Evolutionary conservation across 2,329 filamentous ascomycete species (phyloP), one percentile per base, ranked within the genome.

Genomic region (Dactylellina sp.): DNA sequence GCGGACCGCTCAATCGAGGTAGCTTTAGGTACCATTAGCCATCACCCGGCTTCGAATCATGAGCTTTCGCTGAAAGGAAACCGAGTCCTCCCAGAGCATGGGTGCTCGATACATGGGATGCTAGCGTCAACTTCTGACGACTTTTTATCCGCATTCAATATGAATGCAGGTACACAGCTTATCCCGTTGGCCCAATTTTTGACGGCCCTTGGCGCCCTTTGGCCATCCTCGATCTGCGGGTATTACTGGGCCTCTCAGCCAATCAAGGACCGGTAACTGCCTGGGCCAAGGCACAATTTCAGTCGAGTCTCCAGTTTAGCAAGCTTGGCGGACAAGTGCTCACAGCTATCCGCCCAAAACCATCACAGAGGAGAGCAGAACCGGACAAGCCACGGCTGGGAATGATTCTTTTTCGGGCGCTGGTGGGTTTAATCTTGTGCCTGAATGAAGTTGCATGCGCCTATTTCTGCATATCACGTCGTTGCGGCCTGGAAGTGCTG

Each of bases 161-260:
- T 60, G 56, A 74, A 74, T 74, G 70, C 70, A 74, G 70, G 70
- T 74, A 74, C 70, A 65, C 53, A 74, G 68, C 70, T 66, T 32
- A 74, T 74, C 61, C 70, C 70, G 70, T 74, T 74, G 70, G 70
- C 62, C 70, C 61, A 74, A 66, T 66, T 61, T 61, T 61, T 74
- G 70, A 66, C 70, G 70, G 70, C 61, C 70, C 70, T 61, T 74
- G 70, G 70, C 70, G 70, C 70, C 70, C 57, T 56, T 47, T 53
- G 55, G 37, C 55, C 70, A 66, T 61, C 70, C 62, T 74, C 20
- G 70, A 62, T 65, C 55, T 74, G 70, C 70, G 70, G 70, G 70
- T 74, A 60, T 74, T 66, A 66, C 50, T 57, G 57, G 70, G 47
- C 53, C 44, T 5, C 11, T 7, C 18, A 40, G 16, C 70, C 70